These are phyloP conservation scores for Apostasia ramifera DNA, from an alignment of 106 monocot genomes.

Conservation along the genomic window DNA sequence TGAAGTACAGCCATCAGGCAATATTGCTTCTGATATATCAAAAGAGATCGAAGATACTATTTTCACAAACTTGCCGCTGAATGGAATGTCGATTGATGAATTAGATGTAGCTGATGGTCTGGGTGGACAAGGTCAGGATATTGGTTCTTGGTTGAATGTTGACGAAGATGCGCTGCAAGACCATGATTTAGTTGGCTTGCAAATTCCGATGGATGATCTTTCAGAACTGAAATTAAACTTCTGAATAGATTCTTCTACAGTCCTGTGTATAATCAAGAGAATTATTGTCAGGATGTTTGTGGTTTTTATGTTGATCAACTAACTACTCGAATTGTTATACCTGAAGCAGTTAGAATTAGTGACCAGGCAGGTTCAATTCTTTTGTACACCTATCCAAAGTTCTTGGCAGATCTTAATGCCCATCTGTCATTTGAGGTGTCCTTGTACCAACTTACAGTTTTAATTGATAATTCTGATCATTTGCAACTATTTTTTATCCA, in stretches of 20 bases:
- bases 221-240: constrained; percentile 74
- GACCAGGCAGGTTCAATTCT: constrained; percentile 25
- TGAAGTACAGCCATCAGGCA: constrained; percentile 8
- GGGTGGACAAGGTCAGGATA: constrained; percentile 66
- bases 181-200: constrained; percentile 67
- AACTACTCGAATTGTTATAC: constrained; percentile 13
- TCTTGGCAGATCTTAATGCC: constrained; percentile 8
- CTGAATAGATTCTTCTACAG: constrained; percentile 21
- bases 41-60: constrained; percentile 41
- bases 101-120: constrained; percentile 47
- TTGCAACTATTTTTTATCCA: no score
- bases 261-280: constrained; percentile 26
- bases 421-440: constrained; percentile 10
- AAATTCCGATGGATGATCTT: constrained; percentile 94
- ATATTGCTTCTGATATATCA: constrained; percentile 14
- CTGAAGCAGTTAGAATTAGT: constrained; percentile 23
- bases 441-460: constrained; percentile 17
- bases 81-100: constrained; percentile 44
- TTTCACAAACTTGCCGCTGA: constrained; percentile 36
- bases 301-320: constrained; percentile 17
- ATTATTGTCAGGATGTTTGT: constrained; percentile 16
- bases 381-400: constrained; percentile 20
- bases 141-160: constrained; percentile 78
- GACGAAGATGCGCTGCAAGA: constrained; percentile 67
- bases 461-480: not conserved